Evolutionary conservation across 1,284 basidiomycete species (phyloP).

Genomic region (Melampsora larici-populina): DNA sequence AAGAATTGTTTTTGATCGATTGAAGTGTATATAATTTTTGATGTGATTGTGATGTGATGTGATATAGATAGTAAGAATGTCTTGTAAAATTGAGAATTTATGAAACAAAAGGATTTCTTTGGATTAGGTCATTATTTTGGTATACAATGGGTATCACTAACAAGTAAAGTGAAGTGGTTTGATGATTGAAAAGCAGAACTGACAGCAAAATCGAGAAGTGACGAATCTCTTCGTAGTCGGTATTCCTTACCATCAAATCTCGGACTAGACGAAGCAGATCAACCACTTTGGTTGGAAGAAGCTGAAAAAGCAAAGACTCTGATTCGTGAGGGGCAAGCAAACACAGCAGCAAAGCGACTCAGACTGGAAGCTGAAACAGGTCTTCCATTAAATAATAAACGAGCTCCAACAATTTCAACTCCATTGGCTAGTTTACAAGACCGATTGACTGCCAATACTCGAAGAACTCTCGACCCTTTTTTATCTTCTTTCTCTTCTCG

Average conservation of each 20-base stretch:
- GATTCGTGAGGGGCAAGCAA: neutral
- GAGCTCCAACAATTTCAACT: neutral
- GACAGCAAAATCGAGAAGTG: slow-evolving; percentile 19
- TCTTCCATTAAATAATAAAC: neutral
- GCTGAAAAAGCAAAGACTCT: slow-evolving; percentile 4
- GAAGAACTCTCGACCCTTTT: slow-evolving; percentile 10
- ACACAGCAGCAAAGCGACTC: slow-evolving; percentile 8
- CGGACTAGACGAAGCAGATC: slow-evolving; percentile 19
- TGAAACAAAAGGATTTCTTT: no score
- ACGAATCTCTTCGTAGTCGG: slow-evolving; percentile 25
- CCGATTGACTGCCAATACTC: slow-evolving; percentile 6
- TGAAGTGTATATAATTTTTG: no score
- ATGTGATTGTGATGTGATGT: no score
- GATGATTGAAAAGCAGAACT: slow-evolving; percentile 62
- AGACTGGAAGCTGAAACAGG: slow-evolving; percentile 24
- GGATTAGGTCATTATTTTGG: no score
- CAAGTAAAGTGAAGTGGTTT: no score
- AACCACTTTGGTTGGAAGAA: neutral
- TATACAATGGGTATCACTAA: no score
- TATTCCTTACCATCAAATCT: slow-evolving; percentile 31
- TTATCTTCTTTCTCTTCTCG: slow-evolving; percentile 9
- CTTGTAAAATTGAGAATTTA: no score
- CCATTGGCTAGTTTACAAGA: slow-evolving; percentile 29
- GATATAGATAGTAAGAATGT: no score
- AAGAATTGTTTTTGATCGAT: no score